Conservation (phyloP, 495 filamentous ascomycete species). For the Darksidea phi region DNA sequence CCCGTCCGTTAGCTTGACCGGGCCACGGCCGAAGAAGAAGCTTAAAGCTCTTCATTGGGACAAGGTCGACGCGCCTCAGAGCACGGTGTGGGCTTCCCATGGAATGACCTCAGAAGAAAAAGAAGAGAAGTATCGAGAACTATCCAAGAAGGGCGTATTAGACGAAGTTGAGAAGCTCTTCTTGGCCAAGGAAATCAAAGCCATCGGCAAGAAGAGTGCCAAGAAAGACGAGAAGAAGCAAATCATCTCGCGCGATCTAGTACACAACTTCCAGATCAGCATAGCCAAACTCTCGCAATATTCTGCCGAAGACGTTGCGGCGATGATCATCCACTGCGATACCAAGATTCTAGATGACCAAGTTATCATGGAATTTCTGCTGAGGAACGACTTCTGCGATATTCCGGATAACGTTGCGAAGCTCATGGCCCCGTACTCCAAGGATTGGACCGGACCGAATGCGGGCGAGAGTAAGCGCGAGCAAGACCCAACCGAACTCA, state of each 20-base stretch:
- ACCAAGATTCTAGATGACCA: conserved; percentile 83
- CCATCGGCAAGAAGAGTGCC: conserved; percentile 64
- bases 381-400: conserved; percentile 85
- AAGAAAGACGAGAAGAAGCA: conserved; percentile 95
- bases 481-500: conserved; percentile 83
- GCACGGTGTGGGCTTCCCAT: conserved; percentile 92
- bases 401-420: conserved; percentile 89
- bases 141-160: conserved; percentile 87
- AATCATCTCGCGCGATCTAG: conserved; percentile 87
- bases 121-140: conserved; percentile 91
- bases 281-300: conserved; percentile 82
- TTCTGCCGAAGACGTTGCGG: conserved; percentile 77
- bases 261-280: conserved; percentile 89
- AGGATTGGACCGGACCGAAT: conserved; percentile 92
- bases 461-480: conserved; percentile 76
- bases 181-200: conserved; percentile 94
- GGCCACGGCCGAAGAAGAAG: conserved; percentile 94
- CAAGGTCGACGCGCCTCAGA: conserved; percentile 90
- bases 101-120: conserved; percentile 76
- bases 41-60: conserved; percentile 99
- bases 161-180: conserved; percentile 98
- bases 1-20: conserved; percentile 46
- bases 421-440: conserved; percentile 89
- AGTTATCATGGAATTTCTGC: conserved; percentile 97
- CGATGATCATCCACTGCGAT: conserved; percentile 95